These are phyloP conservation scores for Emergomyces africanus DNA, from an alignment of 2,329 filamentous ascomycete genomes.

Conservation along the genomic window DNA sequence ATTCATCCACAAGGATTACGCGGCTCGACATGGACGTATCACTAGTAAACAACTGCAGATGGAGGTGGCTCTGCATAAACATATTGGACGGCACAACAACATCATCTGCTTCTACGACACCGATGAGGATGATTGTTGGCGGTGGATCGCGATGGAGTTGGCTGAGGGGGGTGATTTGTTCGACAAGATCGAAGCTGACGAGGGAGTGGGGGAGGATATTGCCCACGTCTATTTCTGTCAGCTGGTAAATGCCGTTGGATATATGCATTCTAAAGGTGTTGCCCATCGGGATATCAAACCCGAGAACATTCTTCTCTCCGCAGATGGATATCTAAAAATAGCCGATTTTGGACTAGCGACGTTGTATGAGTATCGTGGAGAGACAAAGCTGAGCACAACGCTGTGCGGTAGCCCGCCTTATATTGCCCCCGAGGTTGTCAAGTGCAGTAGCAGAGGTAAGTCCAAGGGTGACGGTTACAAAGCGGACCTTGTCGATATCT, in stretches of 20 bases:
- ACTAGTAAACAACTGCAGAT: conserved; percentile 80
- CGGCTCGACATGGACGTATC: conserved; percentile 75
- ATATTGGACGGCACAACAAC: conserved; percentile 80
- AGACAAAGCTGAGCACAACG: conserved; percentile 68
- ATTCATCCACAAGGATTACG: conserved; percentile 96
- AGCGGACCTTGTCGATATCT: conserved; percentile 78
- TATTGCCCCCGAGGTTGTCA: conserved; percentile 82
- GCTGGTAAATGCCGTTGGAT: conserved; percentile 77
- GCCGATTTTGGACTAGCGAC: conserved; percentile 95
- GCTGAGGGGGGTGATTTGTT: conserved; percentile 93
- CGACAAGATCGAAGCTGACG: conserved; percentile 98
- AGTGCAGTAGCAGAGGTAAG: conserved; percentile 39
- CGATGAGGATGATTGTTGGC: conserved; percentile 75
- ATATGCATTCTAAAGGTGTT: conserved; percentile 92
- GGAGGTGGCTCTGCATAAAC: conserved; percentile 81
- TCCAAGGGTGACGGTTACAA: conserved; percentile 34
- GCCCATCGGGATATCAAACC: conserved; percentile 87
- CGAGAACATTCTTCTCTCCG: conserved; percentile 85
- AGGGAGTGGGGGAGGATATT: conserved; percentile 86
- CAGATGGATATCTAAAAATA: conserved; percentile 76
- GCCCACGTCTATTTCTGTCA: conserved; percentile 95
- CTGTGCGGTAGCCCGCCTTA: conserved; percentile 95
- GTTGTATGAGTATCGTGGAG: conserved; percentile 79
- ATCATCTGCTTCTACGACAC: conserved; percentile 86
- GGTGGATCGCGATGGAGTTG: conserved; percentile 97